Evolutionary conservation across 1,284 basidiomycete species (phyloP), one percentile per base, ranked within the genome.

Genomic region (Papiliotrema laurentii): DNA sequence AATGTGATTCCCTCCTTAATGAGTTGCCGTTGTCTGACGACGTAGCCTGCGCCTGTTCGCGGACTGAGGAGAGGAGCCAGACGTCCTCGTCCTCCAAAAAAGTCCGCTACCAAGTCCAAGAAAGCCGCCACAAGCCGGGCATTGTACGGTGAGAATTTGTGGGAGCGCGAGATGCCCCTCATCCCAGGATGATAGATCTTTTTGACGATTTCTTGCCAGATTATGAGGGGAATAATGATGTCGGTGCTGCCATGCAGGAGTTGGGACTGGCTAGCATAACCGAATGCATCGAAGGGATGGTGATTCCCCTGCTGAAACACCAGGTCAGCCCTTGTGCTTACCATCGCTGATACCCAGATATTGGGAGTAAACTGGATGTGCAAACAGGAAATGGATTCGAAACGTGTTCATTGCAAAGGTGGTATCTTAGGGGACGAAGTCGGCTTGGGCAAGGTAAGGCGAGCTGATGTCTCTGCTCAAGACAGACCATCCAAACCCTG

Each of bases 311-410:
- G 9, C 68, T 74, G 61, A 60, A 72, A 9, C 73, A 75, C 58
- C 73, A 73, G 54, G 55, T 57, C 39, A 45, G 38, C 31, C 11
- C 19, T 9, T 10, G 3, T 14, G 18, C 31, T 44, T 11, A 24
- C 2, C 27, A 14, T 1, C 19, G 4, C 18, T 10, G 13, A 22
- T 25, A 18, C 19, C 9, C 27, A 61, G 53, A 53, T 61, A 2
- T 53, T 74, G 14, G 74, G 73, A 0, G 72, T 75, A 13, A 58
- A 64, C 0, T 76, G 72, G 59, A 74, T 75, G 72, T 48, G 70
- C 11, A 54, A 62, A 25, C 63, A 68, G 36, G 69, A 71, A 45
- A 51, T 63, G 45, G 57, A 68, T 7, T 38, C 43, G 7, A 64
- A 54, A 24, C 51, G 54, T 26, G 55, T n/a, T n/a, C n/a, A n/a